A percentile compares a stretch with the other conserved stretches of the same genome.
Conservation (phyloP, 129 eudicot species). For the Heracleum sosnowskyi region DNA sequence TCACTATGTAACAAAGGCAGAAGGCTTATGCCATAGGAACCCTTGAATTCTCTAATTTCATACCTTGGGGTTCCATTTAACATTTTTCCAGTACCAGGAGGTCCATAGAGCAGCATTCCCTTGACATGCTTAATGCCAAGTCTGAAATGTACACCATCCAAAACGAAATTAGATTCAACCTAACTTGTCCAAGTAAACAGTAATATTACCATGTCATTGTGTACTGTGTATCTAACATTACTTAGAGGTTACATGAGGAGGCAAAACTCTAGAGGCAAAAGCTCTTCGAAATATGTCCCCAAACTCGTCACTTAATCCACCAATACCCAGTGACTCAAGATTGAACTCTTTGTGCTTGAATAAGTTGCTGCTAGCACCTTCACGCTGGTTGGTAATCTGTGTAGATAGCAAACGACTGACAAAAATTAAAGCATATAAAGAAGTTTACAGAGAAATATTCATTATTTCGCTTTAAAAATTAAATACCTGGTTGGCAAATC, state of each 20-base stretch:
- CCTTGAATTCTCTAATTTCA: background rate
- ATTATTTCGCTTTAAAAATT: no score
- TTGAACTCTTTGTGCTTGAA: slow-evolving; percentile 94
- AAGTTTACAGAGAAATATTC: background rate
- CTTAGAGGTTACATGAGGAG: slow-evolving; percentile 93
- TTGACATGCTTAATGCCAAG: slow-evolving; percentile 96
- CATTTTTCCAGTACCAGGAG: slow-evolving; percentile 99
- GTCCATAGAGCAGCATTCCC: slow-evolving; percentile 98
- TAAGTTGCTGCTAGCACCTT: slow-evolving; percentile 86
- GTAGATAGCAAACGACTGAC: background rate
- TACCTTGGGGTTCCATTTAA: slow-evolving; percentile 96
- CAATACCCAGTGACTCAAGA: slow-evolving; percentile 79
- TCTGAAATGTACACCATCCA: slow-evolving; percentile 26
- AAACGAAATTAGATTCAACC: background rate
- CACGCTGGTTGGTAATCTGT: slow-evolving; percentile 89
- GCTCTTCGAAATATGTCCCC: slow-evolving; percentile 99
- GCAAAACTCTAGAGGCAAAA: slow-evolving; percentile 97
- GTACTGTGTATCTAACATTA: slow-evolving; percentile 25
- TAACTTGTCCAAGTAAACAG: background rate
- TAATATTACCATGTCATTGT: background rate
- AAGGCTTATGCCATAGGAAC: background rate
- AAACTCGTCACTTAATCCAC: slow-evolving; percentile 89
- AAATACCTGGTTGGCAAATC: slow-evolving; percentile 80
- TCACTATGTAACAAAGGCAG: background rate
- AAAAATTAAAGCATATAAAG: background rate